Evolutionary conservation across 495 filamentous ascomycete genomes (phyloP).

Genomic region (Podospora australis): DNA sequence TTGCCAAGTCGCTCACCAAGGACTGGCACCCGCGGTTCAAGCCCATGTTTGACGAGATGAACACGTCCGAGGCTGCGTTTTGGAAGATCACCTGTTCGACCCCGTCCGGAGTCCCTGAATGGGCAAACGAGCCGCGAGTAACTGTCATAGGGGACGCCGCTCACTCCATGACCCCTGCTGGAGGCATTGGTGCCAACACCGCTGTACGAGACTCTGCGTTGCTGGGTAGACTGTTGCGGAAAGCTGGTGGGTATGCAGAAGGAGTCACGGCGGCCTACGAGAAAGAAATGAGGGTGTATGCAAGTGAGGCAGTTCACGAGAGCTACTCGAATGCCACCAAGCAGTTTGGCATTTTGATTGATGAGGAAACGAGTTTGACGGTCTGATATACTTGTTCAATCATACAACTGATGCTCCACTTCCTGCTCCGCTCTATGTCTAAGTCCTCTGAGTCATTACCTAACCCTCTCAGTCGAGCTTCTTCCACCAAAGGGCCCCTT

Average conservation of each 20-base stretch:
- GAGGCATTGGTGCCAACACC: constrained; percentile 54
- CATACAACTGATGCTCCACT: too few relatives aligned
- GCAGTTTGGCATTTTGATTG: constrained; percentile 35
- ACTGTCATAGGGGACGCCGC: constrained; percentile 56
- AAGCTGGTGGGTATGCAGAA: constrained; percentile 35
- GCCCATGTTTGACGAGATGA: constrained; percentile 47
- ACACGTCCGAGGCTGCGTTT: constrained; percentile 44
- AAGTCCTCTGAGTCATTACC: too few relatives aligned
- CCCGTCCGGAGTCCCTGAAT: constrained; percentile 44
- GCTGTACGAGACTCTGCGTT: constrained; percentile 48
- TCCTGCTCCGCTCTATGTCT: too few relatives aligned
- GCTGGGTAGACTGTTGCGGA: constrained; percentile 38
- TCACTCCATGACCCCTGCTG: constrained; percentile 57
- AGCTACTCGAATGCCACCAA: constrained; percentile 38
- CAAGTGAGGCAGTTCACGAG: constrained; percentile 38
- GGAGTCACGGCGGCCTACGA: constrained; percentile 47
- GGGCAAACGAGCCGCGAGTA: constrained; percentile 45
- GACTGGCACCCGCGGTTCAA: constrained; percentile 44
- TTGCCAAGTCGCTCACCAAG: constrained; percentile 42
- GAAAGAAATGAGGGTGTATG: constrained; percentile 51
- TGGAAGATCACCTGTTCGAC: constrained; percentile 53
- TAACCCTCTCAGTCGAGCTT: background rate
- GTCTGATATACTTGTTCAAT: too few relatives aligned
- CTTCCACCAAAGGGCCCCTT: background rate
- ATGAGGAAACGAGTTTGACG: constrained; percentile 29